Base-by-base conservation (phyloP, 169 alveolate species). In the Nephromyces sp. region DNA sequence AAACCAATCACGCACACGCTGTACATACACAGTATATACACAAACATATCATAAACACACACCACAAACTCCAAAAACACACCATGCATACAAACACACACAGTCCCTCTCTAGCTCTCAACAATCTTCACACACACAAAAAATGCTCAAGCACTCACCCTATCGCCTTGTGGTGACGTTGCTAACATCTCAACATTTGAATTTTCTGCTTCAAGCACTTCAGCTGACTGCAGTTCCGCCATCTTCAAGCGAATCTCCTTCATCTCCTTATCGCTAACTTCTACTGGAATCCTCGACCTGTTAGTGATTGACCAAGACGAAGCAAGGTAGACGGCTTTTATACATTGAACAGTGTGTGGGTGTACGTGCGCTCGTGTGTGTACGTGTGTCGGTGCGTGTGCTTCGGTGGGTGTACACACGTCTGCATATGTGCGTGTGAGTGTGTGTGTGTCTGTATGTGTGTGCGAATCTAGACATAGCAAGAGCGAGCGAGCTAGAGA, bases 201-300 rank as follows among this genome's bases (percentile, higher is more conserved):
- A 25, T n/a, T 15, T 28, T 27, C 80, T 83, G 66, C 80, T 70
- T 22, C 79, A 3, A 2, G 2, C 35, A 29, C 78, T 68, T 5
- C 70, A 72, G 6, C 81, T 87, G 21, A 65, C 87, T 0, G 21
- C 76, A 29, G 52, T 66, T 28, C 82, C 72, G 25, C 67, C 82
- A 28, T 31, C 66, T 3, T 28, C 35, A 25, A 35, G 27, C 32
- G 64, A 24, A 70, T 74, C 28, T 57, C 78, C 31, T 27, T 57
- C 78, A 72, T 4, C 28, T 72, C 78, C 3, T 62, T 61, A 27
- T 52, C 72, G 6, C 67, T 35, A 31, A 72, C 61, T 52, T 72
- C 72, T 27, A 72, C 28, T 30, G 78, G 78, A 6, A 72, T 57
- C 25, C 78, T 66, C 0, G 78, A 72, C 71, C 78, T 72, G 35